Percentiles rank a stretch among this genome's conserved stretches.
Evolutionary conservation across 257 asterid species (phyloP).

Genomic region (Catharanthus roseus): DNA sequence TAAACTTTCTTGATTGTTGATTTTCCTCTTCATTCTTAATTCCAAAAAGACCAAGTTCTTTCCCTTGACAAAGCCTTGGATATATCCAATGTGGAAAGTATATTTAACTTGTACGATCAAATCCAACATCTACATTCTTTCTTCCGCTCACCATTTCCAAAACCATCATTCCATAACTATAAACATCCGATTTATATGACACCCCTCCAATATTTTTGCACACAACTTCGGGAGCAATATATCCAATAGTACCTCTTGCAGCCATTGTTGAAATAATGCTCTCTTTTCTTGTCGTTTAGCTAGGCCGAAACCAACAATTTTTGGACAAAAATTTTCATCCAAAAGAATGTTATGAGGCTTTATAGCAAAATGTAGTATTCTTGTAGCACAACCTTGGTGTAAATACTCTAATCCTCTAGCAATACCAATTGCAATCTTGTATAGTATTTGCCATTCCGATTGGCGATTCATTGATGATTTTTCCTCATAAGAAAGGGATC

Average conservation of each 20-base stretch:
- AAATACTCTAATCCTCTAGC: conserved; percentile 41
- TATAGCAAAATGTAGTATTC: conserved; percentile 32
- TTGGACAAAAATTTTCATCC: conserved; percentile 29
- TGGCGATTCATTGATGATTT: background rate
- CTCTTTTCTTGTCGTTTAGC: conserved; percentile 23
- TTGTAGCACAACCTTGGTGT: conserved; percentile 27
- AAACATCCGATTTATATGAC: conserved; percentile 39
- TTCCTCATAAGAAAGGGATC: conserved; percentile 23
- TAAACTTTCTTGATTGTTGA: conserved; percentile 20
- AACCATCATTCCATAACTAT: conserved; percentile 38
- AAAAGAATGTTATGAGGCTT: conserved; percentile 40
- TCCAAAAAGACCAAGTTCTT: conserved; percentile 5
- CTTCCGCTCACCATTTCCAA: conserved; percentile 36
- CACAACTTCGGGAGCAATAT: conserved; percentile 35
- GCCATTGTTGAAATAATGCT: conserved; percentile 26
- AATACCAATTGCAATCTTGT: conserved; percentile 27
- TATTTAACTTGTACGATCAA: conserved; percentile 11
- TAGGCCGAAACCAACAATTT: conserved; percentile 34
- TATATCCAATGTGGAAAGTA: conserved; percentile 39
- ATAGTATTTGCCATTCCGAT: conserved; percentile 14
- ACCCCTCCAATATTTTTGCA: conserved; percentile 31
- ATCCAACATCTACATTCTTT: conserved; percentile 13
- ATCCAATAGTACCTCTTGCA: conserved; percentile 40
- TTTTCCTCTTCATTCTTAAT: conserved; percentile 18
- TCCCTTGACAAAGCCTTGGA: conserved; percentile 5